These are phyloP conservation scores for Syncephalastrum sp. DNA, from an alignment of 371 early-diverging fungal genomes.

Conservation along the genomic window DNA sequence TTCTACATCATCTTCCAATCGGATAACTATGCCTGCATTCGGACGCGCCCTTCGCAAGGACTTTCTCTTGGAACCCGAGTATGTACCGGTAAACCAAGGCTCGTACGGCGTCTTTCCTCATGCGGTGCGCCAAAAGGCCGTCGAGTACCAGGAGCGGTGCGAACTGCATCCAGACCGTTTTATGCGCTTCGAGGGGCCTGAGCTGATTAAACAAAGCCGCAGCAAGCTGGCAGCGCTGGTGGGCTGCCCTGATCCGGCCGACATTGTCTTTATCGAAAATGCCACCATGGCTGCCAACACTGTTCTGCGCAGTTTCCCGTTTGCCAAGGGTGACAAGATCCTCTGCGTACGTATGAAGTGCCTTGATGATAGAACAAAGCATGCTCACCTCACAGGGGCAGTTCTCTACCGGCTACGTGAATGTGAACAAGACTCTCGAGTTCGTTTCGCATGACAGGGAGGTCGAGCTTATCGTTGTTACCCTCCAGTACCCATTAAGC, in stretches of 20 bases:
- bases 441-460: background rate
- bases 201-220: slow-evolving; percentile 8
- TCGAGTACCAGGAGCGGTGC: slow-evolving; percentile 12
- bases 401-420: slow-evolving; percentile 40
- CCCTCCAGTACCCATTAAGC: slow-evolving; percentile 29
- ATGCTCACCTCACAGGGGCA: slow-evolving; percentile 3
- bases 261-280: slow-evolving; percentile 44
- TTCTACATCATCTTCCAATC: too few relatives aligned
- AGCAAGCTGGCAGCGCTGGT: slow-evolving; percentile 24
- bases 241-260: slow-evolving; percentile 30
- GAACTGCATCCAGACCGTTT: slow-evolving; percentile 18
- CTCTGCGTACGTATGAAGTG: slow-evolving; percentile 16
- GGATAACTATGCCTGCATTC: slow-evolving; percentile 16
- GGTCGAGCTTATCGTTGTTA: slow-evolving; percentile 28
- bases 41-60: slow-evolving; percentile 36
- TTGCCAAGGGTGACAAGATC: slow-evolving; percentile 41
- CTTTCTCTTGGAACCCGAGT: slow-evolving; percentile 39
- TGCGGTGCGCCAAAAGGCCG: background rate
- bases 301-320: slow-evolving; percentile 37
- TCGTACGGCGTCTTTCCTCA: slow-evolving; percentile 29
- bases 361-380: too few relatives aligned
- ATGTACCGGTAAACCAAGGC: slow-evolving; percentile 48
- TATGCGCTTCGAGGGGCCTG: slow-evolving; percentile 9
- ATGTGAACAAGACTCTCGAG: slow-evolving; percentile 14
- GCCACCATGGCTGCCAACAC: slow-evolving; percentile 37